Conservation (phyloP, 352 stramenopile genomes). For the Pythium scleroteichum region DNA sequence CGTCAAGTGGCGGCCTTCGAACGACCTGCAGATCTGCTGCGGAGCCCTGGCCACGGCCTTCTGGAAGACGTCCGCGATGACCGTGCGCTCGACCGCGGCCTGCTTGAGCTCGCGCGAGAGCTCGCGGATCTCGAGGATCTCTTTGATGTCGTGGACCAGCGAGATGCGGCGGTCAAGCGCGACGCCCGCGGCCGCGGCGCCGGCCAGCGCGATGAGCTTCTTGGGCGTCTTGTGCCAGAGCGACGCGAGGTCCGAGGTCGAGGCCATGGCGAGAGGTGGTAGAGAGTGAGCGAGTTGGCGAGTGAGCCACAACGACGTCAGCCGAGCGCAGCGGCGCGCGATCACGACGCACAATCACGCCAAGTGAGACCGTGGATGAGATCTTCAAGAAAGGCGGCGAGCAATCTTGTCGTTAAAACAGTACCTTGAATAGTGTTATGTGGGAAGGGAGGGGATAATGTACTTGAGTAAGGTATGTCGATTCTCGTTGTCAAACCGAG, state of each 20-base stretch:
- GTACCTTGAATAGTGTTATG: no score
- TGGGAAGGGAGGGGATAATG: no score
- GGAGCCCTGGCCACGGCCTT: conserved; percentile 56
- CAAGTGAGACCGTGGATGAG: no score
- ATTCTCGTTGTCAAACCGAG: no score
- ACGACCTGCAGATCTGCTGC: conserved; percentile 65
- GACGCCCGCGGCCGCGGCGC: conserved; percentile 9
- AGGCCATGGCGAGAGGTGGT: conserved; percentile 10
- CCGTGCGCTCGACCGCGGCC: conserved; percentile 32
- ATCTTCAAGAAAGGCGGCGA: no score
- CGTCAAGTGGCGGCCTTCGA: conserved; percentile 47
- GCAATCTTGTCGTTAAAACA: no score
- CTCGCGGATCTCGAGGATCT: conserved; percentile 34
- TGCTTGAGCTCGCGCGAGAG: conserved; percentile 54
- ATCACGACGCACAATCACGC: no score
- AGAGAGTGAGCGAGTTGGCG: background rate
- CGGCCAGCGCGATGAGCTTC: conserved; percentile 35
- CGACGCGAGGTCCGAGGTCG: conserved; percentile 10
- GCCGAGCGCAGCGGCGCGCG: no score
- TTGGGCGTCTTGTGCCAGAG: conserved; percentile 10
- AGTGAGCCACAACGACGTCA: background rate
- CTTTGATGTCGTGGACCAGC: conserved; percentile 58
- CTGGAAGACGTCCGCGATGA: conserved; percentile 65
- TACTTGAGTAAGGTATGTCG: no score
- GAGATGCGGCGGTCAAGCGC: conserved; percentile 46